phyloP scores from a whole-genome alignment of 2,329 filamentous ascomycete species.

The Thielaviopsis ethacetica region DNA sequence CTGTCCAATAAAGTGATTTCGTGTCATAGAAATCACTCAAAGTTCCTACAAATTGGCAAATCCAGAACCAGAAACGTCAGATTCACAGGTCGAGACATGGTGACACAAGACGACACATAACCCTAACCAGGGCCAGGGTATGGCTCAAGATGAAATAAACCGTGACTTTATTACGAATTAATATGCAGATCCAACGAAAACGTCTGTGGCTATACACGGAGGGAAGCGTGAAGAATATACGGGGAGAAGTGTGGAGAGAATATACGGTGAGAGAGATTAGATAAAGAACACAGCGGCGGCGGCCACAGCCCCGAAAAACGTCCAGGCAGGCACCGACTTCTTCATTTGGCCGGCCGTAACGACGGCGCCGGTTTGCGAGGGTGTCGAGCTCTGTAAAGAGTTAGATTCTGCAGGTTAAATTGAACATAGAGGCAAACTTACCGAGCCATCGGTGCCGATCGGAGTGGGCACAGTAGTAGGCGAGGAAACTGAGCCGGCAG shows the following conservation, averaged over 20 bases:
- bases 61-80: too few species aligned
- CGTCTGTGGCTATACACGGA: not conserved
- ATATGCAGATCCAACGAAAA: not conserved
- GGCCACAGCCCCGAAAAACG: not conserved
- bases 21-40: too few species aligned
- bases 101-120: not conserved
- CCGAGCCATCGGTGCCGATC: not conserved
- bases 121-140: not conserved
- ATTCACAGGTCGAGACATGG: not conserved
- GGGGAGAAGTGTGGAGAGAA: not conserved
- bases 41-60: too few species aligned
- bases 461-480: not conserved
- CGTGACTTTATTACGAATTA: not conserved
- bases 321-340: not conserved
- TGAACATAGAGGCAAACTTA: not conserved
- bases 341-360: constrained; percentile 3
- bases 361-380: not conserved
- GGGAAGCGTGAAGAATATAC: not conserved
- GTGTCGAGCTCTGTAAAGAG: not conserved
- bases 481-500: not conserved
- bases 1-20: too few species aligned
- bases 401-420: not conserved
- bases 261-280: not conserved
- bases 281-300: not conserved
- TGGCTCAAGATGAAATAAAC: not conserved